Percentiles rank a stretch among this genome's conserved stretches.
These are phyloP conservation scores for Skeletonema menzelii DNA, from an alignment of 108 stramenopile species.

Conservation along the genomic window DNA sequence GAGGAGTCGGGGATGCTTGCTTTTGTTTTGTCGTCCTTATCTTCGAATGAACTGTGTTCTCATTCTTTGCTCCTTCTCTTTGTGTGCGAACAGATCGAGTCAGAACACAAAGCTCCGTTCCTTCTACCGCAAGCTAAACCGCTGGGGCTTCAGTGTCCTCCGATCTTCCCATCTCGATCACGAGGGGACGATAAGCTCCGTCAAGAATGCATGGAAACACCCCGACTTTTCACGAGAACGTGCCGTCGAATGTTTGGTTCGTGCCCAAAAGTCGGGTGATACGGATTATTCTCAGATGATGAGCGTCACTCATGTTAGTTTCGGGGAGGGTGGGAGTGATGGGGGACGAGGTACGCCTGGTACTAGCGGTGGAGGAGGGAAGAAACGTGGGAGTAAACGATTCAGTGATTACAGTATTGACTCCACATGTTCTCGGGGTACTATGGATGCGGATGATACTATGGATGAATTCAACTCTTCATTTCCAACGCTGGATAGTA, in stretches of 20 bases:
- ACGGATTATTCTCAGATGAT: not conserved
- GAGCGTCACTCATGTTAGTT: not conserved
- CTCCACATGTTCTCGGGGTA: not conserved
- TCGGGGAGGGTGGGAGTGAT: not conserved
- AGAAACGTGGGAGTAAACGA: not conserved
- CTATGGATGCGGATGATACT: not conserved
- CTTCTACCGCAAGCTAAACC: constrained; percentile 12
- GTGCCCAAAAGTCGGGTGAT: not conserved
- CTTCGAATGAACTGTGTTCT: not conserved
- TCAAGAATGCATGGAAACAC: constrained; percentile 7
- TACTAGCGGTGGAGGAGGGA: not conserved
- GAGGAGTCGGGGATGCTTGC: too few species aligned
- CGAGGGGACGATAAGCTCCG: not conserved
- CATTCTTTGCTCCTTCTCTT: not conserved
- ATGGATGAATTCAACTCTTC: not conserved
- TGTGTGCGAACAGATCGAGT: not conserved
- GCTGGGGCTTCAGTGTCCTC: constrained; percentile 9
- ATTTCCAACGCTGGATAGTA: not conserved
- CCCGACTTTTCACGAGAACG: constrained; percentile 11
- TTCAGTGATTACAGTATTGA: not conserved
- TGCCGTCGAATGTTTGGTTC: constrained; percentile 1
- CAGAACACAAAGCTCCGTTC: constrained; percentile 11
- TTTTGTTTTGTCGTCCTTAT: too few species aligned
- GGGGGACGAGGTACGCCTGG: not conserved
- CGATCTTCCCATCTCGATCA: not conserved